These are phyloP conservation scores for Pezicula radicicola DNA, from an alignment of 2,329 filamentous ascomycete species.

Conservation along the genomic window DNA sequence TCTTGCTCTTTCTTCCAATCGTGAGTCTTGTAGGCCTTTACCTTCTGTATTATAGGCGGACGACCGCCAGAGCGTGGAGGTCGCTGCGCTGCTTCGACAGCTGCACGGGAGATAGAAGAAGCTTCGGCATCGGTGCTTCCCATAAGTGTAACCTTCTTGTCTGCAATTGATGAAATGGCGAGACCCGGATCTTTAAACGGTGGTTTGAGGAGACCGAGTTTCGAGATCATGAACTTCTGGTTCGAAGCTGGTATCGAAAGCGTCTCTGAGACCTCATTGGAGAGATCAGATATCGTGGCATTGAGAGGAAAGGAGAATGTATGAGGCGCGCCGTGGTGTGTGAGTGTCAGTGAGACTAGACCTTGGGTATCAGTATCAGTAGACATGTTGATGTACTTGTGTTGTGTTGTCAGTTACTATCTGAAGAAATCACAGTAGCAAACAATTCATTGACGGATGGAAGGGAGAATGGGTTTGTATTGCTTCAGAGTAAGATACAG, in stretches of 20 bases:
- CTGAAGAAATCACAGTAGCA: not conserved
- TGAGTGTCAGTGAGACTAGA: conserved; percentile 41
- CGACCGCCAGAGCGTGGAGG: conserved; percentile 32
- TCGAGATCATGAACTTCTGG: conserved; percentile 68
- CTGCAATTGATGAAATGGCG: conserved; percentile 42
- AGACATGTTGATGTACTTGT: conserved; percentile 12
- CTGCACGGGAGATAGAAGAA: conserved; percentile 48
- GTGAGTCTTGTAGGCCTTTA: conserved; percentile 36
- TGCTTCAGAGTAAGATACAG: not conserved
- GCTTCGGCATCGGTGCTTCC: conserved; percentile 60
- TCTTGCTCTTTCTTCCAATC: conserved; percentile 40
- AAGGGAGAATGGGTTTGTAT: not conserved
- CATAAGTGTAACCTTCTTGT: conserved; percentile 63
- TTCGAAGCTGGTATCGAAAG: conserved; percentile 59
- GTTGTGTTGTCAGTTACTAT: not conserved
- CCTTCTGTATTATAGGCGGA: conserved; percentile 30
- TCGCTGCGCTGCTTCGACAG: conserved; percentile 44
- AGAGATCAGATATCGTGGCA: conserved; percentile 56
- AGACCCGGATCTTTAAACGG: conserved; percentile 59
- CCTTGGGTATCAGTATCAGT: conserved; percentile 24
- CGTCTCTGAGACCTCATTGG: conserved; percentile 49
- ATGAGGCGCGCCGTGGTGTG: conserved; percentile 43
- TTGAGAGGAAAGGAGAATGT: conserved; percentile 40
- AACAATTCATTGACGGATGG: not conserved
- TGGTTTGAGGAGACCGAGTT: conserved; percentile 60